Base-by-base conservation (phyloP, 2,329 filamentous ascomycete genomes). In the Fusarium humuli region DNA sequence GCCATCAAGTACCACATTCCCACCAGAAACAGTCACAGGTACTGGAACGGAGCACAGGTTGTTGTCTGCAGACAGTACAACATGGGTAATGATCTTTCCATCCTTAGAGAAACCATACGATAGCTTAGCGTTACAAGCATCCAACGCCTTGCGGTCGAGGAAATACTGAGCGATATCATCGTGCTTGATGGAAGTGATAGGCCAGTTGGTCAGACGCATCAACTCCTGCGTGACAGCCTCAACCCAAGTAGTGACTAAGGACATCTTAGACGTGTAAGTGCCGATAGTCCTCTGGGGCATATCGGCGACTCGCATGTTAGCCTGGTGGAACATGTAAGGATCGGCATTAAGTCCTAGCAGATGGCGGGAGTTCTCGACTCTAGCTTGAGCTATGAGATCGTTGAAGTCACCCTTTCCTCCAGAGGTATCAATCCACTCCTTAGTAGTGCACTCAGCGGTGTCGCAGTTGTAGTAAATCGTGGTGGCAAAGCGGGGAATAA, bases 301-400 rank as follows among this genome's bases (percentile, higher is more conserved):
- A 18, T 59, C 49, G 5, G 23, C 44, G 22, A 54, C 57, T 7
- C 63, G 47, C 68, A 70, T 70, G 48, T 70, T 70, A 45, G 68
- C 68, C 56, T 70, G 68, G 29, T 70, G 68, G 52, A 70, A 70
- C 68, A 70, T 70, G 62, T 69, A 70, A n/a, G 61, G 61, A 27
- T 70, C 68, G 12, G 65, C 56, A 42, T 63, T 47, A 8, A 69
- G 65, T 1, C n/a, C 32, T 3, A 70, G 46, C 5, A 70, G 27
- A 40, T 69, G 58, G 41, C 68, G 68, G 7, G 57, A 45, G 50
- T 67, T 70, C 7, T 61, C 60, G 10, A 46, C 22, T 37, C 57
- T 69, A 14, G 68, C 64, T 32, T 62, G 54, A 13, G 52, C 29
- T 3, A 70, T 18, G 4, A 70, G 58, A 23, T 54, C 53, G n/a